Percentiles rank a stretch among this genome's conserved stretches.
Evolutionary conservation across 2,329 filamentous ascomycete species (phyloP).

Genomic region (Aspergillus fructus): DNA sequence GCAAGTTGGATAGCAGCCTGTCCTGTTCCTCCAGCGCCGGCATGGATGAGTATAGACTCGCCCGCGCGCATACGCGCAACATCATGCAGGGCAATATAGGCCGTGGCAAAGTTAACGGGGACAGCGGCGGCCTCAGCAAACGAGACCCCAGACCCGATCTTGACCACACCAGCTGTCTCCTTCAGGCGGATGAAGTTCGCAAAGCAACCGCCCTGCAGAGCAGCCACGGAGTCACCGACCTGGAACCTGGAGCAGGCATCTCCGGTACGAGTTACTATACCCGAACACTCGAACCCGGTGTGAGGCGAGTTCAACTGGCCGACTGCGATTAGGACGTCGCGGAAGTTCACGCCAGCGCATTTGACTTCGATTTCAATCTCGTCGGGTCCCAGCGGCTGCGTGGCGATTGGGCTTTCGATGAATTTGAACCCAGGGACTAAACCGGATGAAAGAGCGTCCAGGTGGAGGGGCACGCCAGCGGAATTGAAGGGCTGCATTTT

Average conservation of each 20-base stretch:
- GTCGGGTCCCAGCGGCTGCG: not conserved
- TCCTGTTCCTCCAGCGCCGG: not conserved
- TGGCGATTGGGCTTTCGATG: not conserved
- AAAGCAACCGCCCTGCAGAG: not conserved
- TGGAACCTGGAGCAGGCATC: not conserved
- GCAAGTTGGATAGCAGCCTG: not conserved
- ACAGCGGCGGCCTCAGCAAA: not conserved
- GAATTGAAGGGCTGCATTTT: not conserved
- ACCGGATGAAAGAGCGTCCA: not conserved
- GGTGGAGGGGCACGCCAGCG: not conserved
- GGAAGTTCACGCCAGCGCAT: not conserved
- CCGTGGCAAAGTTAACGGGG: not conserved
- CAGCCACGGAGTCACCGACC: not conserved
- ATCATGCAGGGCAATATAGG: not conserved
- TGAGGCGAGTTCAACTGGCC: not conserved
- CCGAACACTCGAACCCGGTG: not conserved
- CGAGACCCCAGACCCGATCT: not conserved
- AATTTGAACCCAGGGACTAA: not conserved
- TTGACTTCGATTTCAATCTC: not conserved
- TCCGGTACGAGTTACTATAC: not conserved
- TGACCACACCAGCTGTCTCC: not conserved
- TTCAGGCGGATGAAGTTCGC: not conserved
- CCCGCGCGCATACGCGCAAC: not conserved
- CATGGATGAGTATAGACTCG: not conserved
- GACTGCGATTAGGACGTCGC: slow-evolving; percentile 1